These are phyloP conservation scores for Colletotrichum australisinense DNA, from an alignment of 2,329 filamentous ascomycete genomes.

Conservation along the genomic window DNA sequence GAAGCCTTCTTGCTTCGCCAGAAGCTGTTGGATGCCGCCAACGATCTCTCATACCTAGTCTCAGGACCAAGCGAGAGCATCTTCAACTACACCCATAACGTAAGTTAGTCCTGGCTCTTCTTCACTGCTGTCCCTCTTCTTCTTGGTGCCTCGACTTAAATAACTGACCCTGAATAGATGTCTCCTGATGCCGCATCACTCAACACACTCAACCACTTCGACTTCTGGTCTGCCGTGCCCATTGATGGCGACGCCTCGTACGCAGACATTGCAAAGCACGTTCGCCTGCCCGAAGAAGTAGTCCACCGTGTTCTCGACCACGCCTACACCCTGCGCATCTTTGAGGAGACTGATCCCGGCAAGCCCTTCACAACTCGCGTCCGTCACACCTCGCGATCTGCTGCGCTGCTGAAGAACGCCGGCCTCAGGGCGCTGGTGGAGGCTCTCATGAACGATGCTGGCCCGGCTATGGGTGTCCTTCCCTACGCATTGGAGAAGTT, in stretches of 20 bases:
- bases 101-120: conserved; percentile 37
- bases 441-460: conserved; percentile 50
- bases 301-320: conserved; percentile 52
- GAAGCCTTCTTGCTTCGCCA: conserved; percentile 58
- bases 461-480: conserved; percentile 49
- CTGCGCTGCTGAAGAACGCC: conserved; percentile 46
- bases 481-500: conserved; percentile 47
- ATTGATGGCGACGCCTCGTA: conserved; percentile 57
- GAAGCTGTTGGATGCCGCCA: conserved; percentile 55
- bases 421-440: conserved; percentile 50
- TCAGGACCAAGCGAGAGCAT: conserved; percentile 62
- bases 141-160: no score
- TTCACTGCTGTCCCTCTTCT: background rate
- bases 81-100: conserved; percentile 56
- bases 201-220: conserved; percentile 62
- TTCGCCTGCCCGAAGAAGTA: conserved; percentile 51
- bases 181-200: conserved; percentile 57
- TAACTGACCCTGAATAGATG: conserved; percentile 41
- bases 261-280: conserved; percentile 50
- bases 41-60: conserved; percentile 57
- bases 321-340: conserved; percentile 52
- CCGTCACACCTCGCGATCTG: conserved; percentile 51
- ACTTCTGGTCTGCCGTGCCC: conserved; percentile 64
- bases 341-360: conserved; percentile 41
- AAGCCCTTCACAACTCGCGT: conserved; percentile 40